Evolutionary conservation across 2,329 filamentous ascomycete genomes (phyloP), one percentile per base, ranked within the genome.

Genomic region (Talaromyces sp.): DNA sequence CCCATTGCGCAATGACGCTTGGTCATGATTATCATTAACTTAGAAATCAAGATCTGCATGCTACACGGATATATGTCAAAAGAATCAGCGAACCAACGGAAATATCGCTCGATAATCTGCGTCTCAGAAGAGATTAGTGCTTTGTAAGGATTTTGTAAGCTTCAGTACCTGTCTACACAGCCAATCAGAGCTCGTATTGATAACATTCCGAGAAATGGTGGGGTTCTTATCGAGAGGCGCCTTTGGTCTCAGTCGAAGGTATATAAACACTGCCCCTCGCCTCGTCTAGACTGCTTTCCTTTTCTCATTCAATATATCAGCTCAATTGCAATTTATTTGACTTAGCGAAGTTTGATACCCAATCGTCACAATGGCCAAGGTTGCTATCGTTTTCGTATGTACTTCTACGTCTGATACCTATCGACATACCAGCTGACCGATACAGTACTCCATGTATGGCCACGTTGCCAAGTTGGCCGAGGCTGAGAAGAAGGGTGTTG

Each of bases 401-500:
- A 58, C 16, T n/a, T 7, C 19, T 35, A n/a, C 24, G 45, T 65
- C 43, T 39, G 61, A 19, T 45, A 66, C 64, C 19, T 22, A 39
- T 22, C 9, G 31, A 41, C 27, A 22, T 31, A 41, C 41, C 33
- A 45, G 61, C 57, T 65, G 24, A 39, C 11, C 64, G 57, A 22
- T 54, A 39, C 68, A 95, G 91, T 96, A 96, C 84, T 96, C 92
- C 71, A 91, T 93, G 87, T 96, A 95, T 82, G 94, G 95, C 81
- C 93, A 97, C 82, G 90, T 97, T 81, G 83, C 85, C 80, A 82
- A 88, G 76, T 80, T 97, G 73, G 95, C 94, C 74, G 88, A 95
- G 79, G 92, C 93, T 69, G 93, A 98, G 84, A 91, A 93, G 85
- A 88, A 86, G 75, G 95, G 95, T 76, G 91, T 97, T 75, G 89